phyloP scores from a whole-genome alignment of 768 basidiomycete species.

The Boletus edulis region DNA sequence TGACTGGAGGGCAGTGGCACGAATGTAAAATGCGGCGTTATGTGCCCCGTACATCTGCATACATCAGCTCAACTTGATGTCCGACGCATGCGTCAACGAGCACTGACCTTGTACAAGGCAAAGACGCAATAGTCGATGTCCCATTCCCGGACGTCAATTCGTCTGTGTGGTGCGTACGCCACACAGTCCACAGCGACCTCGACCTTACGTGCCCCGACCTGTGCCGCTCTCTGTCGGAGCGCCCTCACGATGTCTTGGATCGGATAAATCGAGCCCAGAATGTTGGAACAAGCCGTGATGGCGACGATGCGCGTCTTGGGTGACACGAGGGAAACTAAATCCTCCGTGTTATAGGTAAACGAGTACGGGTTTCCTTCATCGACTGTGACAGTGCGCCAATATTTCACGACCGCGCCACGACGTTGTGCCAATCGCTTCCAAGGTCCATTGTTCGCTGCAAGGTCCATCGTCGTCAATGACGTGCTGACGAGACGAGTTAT shows the following conservation, averaged over 20 bases:
- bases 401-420: slow-evolving; percentile 50
- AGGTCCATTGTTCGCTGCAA: slow-evolving; percentile 64
- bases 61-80: not conserved
- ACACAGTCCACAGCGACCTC: slow-evolving; percentile 77
- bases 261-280: slow-evolving; percentile 65
- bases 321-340: slow-evolving; percentile 61
- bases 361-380: slow-evolving; percentile 65
- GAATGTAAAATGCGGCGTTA: slow-evolving; percentile 63
- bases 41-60: slow-evolving; percentile 73
- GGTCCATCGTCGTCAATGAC: not conserved
- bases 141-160: slow-evolving; percentile 73
- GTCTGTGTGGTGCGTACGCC: slow-evolving; percentile 72
- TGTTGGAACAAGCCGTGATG: slow-evolving; percentile 72
- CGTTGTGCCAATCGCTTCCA: slow-evolving; percentile 75
- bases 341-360: slow-evolving; percentile 48
- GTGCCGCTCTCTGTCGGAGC: slow-evolving; percentile 47
- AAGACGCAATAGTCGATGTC: slow-evolving; percentile 73
- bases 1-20: slow-evolving; percentile 41
- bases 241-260: slow-evolving; percentile 56
- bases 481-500: not conserved
- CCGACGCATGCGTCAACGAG: not conserved
- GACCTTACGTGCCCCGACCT: slow-evolving; percentile 54
- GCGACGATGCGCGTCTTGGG: slow-evolving; percentile 69
- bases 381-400: slow-evolving; percentile 53
- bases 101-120: slow-evolving; percentile 69